A percentile compares a stretch with the other conserved stretches of the same genome.
These are phyloP conservation scores for Stramenopiles sp. DNA, from an alignment of 352 stramenopile genomes.

Conservation along the genomic window DNA sequence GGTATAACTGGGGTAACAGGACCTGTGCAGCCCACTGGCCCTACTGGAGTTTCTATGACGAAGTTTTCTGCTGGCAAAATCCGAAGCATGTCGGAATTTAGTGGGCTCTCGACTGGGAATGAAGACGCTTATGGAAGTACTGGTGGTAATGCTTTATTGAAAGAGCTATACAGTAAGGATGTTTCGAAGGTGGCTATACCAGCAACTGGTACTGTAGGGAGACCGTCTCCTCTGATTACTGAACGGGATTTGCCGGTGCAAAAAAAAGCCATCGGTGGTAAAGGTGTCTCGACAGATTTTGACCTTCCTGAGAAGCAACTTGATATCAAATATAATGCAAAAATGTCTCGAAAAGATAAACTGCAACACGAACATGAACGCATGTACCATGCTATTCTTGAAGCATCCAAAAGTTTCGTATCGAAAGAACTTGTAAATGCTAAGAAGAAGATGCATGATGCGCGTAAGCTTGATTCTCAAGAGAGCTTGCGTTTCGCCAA, in stretches of 20 bases:
- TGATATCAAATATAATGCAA: not conserved
- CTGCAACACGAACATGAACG: not conserved
- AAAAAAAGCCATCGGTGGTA: not conserved
- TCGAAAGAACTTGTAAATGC: not conserved
- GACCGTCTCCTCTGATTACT: not conserved
- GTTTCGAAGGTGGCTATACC: not conserved
- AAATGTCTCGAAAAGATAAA: not conserved
- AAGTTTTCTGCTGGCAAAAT: not conserved
- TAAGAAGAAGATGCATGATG: not conserved
- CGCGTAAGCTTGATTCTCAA: not conserved
- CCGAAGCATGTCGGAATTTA: not conserved
- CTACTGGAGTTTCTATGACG: not conserved
- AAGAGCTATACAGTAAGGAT: not conserved
- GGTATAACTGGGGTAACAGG: not conserved
- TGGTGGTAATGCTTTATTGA: not conserved
- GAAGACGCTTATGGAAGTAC: not conserved
- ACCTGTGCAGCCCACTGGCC: not conserved
- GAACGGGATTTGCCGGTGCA: not conserved
- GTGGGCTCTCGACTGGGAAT: not conserved
- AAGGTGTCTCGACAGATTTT: not conserved
- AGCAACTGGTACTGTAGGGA: not conserved
- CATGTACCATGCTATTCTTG: not conserved
- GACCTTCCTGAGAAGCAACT: not conserved
- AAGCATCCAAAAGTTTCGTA: not conserved
- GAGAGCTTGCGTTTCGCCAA: not conserved